Conservation (phyloP, 2,329 filamentous ascomycete species). For the Neofusicoccum cordaticola region DNA sequence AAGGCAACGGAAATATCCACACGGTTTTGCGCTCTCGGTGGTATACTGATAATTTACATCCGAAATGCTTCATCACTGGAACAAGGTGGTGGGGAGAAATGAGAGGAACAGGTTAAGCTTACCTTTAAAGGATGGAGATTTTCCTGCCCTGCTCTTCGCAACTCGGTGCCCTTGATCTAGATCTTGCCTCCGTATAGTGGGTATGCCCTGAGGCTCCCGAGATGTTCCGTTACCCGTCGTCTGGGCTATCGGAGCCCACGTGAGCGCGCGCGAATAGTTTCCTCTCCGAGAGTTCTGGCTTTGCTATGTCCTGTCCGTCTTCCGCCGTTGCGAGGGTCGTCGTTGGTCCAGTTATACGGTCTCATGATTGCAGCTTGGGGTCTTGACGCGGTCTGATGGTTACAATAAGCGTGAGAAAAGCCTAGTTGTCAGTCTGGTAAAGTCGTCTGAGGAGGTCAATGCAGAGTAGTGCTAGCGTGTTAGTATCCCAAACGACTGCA, state of each 20-base stretch:
- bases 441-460: background rate
- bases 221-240: background rate
- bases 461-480: background rate
- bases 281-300: too few relatives aligned
- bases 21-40: slow-evolving; percentile 93
- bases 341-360: background rate
- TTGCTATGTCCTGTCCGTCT: too few relatives aligned
- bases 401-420: background rate
- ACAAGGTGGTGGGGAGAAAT: background rate
- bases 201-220: background rate
- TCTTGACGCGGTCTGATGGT: background rate
- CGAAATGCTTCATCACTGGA: slow-evolving; percentile 88
- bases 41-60: slow-evolving; percentile 83
- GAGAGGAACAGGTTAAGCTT: slow-evolving; percentile 4
- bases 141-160: background rate
- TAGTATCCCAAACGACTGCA: background rate
- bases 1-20: slow-evolving; percentile 99
- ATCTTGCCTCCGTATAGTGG: background rate
- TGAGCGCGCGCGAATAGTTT: too few relatives aligned
- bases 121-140: background rate
- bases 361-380: background rate
- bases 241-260: background rate
- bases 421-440: background rate
- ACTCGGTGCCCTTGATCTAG: background rate
- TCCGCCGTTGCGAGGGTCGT: too few relatives aligned